Percentiles rank a stretch among this genome's conserved stretches.
phyloP scores from a whole-genome alignment of 2,329 filamentous ascomycete species.

The Shiraia sp. region DNA sequence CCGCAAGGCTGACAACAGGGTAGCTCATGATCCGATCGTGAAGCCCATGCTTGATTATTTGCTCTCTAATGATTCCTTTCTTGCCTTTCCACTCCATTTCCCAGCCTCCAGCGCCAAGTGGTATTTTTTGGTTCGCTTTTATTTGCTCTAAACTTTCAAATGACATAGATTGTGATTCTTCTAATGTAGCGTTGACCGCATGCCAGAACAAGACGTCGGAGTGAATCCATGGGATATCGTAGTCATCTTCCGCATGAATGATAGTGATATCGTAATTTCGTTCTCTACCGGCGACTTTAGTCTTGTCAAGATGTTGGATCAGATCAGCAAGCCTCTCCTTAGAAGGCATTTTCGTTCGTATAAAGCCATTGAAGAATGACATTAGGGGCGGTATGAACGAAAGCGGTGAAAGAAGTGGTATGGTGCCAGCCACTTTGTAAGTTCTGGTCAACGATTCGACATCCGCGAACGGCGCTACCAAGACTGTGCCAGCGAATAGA shows the following conservation, averaged over 20 bases:
- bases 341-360: slow-evolving; percentile 57
- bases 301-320: slow-evolving; percentile 37
- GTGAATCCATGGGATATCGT: slow-evolving; percentile 56
- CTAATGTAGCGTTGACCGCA: slow-evolving; percentile 55
- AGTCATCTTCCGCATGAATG: slow-evolving; percentile 58
- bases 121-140: slow-evolving; percentile 46
- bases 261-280: slow-evolving; percentile 52
- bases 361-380: slow-evolving; percentile 51
- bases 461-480: slow-evolving; percentile 62
- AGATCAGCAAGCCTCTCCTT: slow-evolving; percentile 55
- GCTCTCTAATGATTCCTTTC: slow-evolving; percentile 56
- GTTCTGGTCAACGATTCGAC: slow-evolving; percentile 59
- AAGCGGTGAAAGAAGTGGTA: slow-evolving; percentile 60
- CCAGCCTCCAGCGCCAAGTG: slow-evolving; percentile 56
- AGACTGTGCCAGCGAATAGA: slow-evolving; percentile 58
- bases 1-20: slow-evolving; percentile 57
- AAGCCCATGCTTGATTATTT: slow-evolving; percentile 60
- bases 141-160: slow-evolving; percentile 52
- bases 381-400: slow-evolving; percentile 50
- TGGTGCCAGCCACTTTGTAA: slow-evolving; percentile 59
- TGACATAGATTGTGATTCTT: slow-evolving; percentile 35
- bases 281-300: slow-evolving; percentile 34
- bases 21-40: slow-evolving; percentile 64
- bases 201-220: slow-evolving; percentile 59
- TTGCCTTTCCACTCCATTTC: slow-evolving; percentile 53